A percentile compares a stretch with the other conserved stretches of the same genome.
phyloP scores from a whole-genome alignment of 306 rosid species.

The Fragaria nilgerrensis region DNA sequence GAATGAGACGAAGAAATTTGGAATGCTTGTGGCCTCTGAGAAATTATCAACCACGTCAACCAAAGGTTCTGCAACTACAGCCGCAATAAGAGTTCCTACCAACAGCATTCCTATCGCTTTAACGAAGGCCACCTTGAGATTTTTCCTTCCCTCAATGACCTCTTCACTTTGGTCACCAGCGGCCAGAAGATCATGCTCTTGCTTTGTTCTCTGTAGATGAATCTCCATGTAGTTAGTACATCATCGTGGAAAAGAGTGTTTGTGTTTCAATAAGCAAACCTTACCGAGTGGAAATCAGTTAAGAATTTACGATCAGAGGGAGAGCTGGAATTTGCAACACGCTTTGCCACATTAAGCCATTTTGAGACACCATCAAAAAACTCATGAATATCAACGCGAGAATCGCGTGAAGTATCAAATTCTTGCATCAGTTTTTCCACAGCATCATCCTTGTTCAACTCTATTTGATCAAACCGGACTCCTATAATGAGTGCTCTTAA shows the following conservation, averaged over 20 bases:
- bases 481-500: conserved; percentile 74
- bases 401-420: conserved; percentile 58
- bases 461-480: conserved; percentile 60
- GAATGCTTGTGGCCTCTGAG: conserved; percentile 83
- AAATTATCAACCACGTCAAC: conserved; percentile 88
- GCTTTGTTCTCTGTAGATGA: conserved; percentile 58
- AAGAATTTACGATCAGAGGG: conserved; percentile 56
- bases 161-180: conserved; percentile 47
- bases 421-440: conserved; percentile 51
- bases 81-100: conserved; percentile 77
- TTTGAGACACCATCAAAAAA: conserved; percentile 51
- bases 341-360: conserved; percentile 56
- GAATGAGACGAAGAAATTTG: conserved; percentile 93
- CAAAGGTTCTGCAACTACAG: conserved; percentile 78
- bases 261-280: conserved; percentile 18
- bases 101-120: conserved; percentile 63
- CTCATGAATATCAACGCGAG: conserved; percentile 37
- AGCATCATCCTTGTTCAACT: conserved; percentile 62
- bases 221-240: conserved; percentile 12
- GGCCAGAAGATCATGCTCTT: conserved; percentile 67
- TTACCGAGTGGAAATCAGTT: conserved; percentile 51
- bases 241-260: background rate
- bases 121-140: conserved; percentile 36
- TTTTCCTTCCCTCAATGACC: conserved; percentile 37
- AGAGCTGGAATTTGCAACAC: conserved; percentile 30